Percentiles rank a stretch among this genome's conserved stretches.
Evolutionary conservation across 345 rosid genomes (phyloP).

Genomic region (Melaleuca alternifolia): DNA sequence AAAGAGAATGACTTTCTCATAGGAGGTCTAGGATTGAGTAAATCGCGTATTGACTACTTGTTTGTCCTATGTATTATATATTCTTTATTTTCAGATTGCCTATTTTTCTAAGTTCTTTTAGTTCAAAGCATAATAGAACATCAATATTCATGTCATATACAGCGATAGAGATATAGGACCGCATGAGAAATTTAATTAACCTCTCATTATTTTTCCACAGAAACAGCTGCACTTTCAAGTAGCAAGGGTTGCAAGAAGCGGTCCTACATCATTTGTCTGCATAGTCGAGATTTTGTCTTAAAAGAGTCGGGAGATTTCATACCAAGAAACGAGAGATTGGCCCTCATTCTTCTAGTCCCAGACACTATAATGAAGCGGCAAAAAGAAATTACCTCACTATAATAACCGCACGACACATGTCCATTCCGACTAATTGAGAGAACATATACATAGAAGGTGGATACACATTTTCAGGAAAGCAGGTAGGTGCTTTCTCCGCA

Average conservation of each 20-base stretch:
- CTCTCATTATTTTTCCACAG: neutral
- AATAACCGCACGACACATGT: neutral
- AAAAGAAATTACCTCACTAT: neutral
- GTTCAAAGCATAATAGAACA: neutral
- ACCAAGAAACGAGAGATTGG: neutral
- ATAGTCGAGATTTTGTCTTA: neutral
- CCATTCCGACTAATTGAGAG: neutral
- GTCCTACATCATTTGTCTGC: neutral
- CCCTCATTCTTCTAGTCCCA: neutral
- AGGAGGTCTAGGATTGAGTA: neutral
- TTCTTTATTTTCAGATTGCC: neutral
- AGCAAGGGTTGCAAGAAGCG: neutral
- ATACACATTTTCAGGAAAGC: neutral
- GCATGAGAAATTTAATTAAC: neutral
- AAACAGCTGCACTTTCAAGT: neutral
- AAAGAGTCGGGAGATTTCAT: neutral
- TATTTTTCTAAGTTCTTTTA: neutral
- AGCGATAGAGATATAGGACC: neutral
- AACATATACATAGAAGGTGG: neutral
- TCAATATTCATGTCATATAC: neutral
- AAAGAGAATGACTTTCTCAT: neutral
- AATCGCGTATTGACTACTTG: neutral
- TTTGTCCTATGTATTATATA: neutral
- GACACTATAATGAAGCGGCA: neutral
- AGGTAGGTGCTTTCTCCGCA: neutral